Conservation (phyloP, 805 yeast species). For the Kluyveromyces siamensis region DNA sequence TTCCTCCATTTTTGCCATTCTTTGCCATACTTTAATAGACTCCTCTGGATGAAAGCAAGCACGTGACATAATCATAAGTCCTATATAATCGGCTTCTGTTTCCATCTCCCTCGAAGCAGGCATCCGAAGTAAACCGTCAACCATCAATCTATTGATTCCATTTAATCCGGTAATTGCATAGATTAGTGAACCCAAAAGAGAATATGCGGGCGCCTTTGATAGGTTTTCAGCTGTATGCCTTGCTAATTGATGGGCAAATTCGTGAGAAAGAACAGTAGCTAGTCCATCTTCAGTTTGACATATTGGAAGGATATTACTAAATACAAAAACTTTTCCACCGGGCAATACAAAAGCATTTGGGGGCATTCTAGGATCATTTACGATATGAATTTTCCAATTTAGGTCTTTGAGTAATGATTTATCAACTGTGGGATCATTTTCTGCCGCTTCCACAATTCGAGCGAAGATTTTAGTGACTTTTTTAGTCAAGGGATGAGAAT, state of each 20-base stretch:
- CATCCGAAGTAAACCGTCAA: constrained; percentile 51
- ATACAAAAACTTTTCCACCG: constrained; percentile 91
- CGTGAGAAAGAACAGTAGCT: constrained; percentile 93
- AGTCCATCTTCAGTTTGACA: constrained; percentile 80
- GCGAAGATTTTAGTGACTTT: constrained; percentile 56
- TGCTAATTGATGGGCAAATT: constrained; percentile 88
- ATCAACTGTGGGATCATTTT: constrained; percentile 32
- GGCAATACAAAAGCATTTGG: constrained; percentile 97
- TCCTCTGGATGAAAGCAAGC: constrained; percentile 80
- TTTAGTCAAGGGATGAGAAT: constrained; percentile 46
- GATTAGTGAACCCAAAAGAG: constrained; percentile 41
- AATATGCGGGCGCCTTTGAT: constrained; percentile 66
- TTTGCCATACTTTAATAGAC: constrained; percentile 69
- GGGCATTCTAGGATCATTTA: constrained; percentile 58
- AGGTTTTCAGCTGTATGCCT: constrained; percentile 83
- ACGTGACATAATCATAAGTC: constrained; percentile 80
- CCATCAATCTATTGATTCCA: constrained; percentile 42
- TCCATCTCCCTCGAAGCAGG: constrained; percentile 94
- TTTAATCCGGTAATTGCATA: constrained; percentile 56
- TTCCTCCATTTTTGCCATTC: constrained; percentile 57
- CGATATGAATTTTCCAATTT: constrained; percentile 74
- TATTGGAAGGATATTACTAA: constrained; percentile 66
- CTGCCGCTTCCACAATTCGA: constrained; percentile 52
- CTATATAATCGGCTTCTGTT: constrained; percentile 91
- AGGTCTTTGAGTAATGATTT: constrained; percentile 23